phyloP scores from a whole-genome alignment of 176 grass and related monocot genomes.

The Carex littledalei region DNA sequence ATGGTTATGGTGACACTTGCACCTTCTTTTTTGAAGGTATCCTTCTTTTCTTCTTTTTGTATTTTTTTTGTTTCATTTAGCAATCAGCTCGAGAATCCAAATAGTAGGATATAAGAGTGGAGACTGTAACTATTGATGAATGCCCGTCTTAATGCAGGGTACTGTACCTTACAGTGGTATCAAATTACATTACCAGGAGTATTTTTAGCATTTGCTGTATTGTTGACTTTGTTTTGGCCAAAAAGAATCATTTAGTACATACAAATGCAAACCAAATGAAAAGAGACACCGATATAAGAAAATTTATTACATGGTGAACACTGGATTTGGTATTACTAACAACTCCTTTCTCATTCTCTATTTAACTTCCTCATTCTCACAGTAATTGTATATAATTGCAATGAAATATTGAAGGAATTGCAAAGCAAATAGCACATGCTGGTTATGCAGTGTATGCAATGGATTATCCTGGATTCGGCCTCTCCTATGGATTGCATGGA shows the following conservation, averaged over 20 bases:
- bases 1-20: slow-evolving; percentile 92
- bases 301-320: neutral
- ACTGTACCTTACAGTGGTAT: neutral
- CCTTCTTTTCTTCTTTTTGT: slow-evolving; percentile 16
- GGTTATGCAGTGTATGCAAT: slow-evolving; percentile 93
- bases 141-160: neutral
- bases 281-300: neutral
- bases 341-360: neutral
- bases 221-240: neutral
- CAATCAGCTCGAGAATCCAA: neutral
- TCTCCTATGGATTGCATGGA: slow-evolving; percentile 93
- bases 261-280: neutral
- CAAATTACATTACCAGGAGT: neutral
- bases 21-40: slow-evolving; percentile 98
- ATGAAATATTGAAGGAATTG: slow-evolving; percentile 54
- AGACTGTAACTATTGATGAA: neutral
- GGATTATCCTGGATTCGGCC: slow-evolving; percentile 93
- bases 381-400: slow-evolving; percentile 23
- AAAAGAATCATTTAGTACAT: neutral
- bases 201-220: neutral
- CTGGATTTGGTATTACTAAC: neutral
- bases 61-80: slow-evolving; percentile 12
- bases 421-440: slow-evolving; percentile 67
- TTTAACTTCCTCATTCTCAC: neutral
- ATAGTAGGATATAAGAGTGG: neutral